Evolutionary conservation across 306 rosid genomes (phyloP).

Genomic region (Dryas drummondii): DNA sequence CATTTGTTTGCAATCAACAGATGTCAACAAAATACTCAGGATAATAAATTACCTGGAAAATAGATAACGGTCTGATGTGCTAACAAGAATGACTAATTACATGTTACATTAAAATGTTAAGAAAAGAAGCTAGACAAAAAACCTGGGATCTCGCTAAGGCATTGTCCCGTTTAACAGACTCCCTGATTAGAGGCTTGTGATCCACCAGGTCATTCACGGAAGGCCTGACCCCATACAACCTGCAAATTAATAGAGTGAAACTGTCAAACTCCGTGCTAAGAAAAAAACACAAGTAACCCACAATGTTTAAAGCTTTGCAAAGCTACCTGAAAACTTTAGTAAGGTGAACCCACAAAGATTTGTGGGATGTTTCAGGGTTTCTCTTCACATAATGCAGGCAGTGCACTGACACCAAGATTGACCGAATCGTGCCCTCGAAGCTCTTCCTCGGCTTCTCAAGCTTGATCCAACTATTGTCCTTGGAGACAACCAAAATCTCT

Average conservation of each 20-base stretch:
- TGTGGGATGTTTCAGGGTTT: slow-evolving; percentile 38
- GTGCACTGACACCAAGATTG: slow-evolving; percentile 45
- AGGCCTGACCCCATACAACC: slow-evolving; percentile 41
- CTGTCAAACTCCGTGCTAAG: background rate
- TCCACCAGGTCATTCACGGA: slow-evolving; percentile 42
- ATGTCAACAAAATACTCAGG: background rate
- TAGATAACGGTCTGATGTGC: background rate
- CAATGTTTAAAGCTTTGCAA: background rate
- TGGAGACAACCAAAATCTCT: slow-evolving; percentile 49
- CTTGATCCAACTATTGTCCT: slow-evolving; percentile 48
- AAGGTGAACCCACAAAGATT: slow-evolving; percentile 41
- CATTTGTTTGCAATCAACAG: background rate
- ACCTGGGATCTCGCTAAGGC: slow-evolving; percentile 54
- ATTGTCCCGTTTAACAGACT: slow-evolving; percentile 42
- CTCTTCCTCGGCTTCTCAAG: slow-evolving; percentile 55
- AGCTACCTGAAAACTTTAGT: slow-evolving; percentile 38
- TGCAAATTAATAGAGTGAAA: slow-evolving; percentile 25
- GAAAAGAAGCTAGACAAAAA: slow-evolving; percentile 5
- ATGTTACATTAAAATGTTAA: slow-evolving; percentile 16
- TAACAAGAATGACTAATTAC: background rate
- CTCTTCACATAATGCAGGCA: slow-evolving; percentile 63
- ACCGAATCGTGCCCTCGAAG: slow-evolving; percentile 39
- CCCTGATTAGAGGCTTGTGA: slow-evolving; percentile 43
- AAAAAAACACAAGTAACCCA: background rate
- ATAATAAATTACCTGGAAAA: background rate